Percentiles rank a stretch among this genome's conserved stretches.
Conservation (phyloP, 129 eudicot genomes). For the Tanacetum coccineum region DNA sequence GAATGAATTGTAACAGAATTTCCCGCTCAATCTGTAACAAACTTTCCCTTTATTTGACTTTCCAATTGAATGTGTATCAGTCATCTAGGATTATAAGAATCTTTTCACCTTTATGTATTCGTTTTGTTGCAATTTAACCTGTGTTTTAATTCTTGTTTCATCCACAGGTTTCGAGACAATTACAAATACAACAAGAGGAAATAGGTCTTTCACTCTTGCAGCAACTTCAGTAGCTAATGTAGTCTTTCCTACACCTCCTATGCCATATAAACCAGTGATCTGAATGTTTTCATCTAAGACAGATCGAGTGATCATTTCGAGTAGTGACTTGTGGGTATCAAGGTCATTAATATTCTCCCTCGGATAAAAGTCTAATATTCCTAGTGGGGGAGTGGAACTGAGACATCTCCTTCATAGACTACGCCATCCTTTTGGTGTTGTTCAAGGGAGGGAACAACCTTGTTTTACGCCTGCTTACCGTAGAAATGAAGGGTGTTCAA, state of each 20-base stretch:
- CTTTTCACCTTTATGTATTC: too few species aligned
- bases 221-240: background rate
- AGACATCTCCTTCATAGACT: background rate
- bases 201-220: too few species aligned
- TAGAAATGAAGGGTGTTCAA: background rate
- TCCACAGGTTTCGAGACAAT: too few species aligned
- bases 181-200: too few species aligned
- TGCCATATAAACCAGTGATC: slow-evolving; percentile 11
- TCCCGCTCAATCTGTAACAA: too few species aligned
- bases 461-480: background rate
- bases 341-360: background rate
- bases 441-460: background rate
- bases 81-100: too few species aligned
- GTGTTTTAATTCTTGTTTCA: too few species aligned
- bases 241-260: background rate
- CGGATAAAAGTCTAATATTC: background rate
- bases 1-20: too few species aligned
- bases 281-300: background rate
- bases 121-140: too few species aligned
- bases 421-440: background rate
- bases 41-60: too few species aligned
- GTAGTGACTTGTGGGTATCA: background rate
- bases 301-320: background rate
- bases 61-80: too few species aligned
- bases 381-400: background rate